Evolutionary conservation across 2,329 filamentous ascomycete species (phyloP).

Genomic region (Chaetoscypha palmicola): DNA sequence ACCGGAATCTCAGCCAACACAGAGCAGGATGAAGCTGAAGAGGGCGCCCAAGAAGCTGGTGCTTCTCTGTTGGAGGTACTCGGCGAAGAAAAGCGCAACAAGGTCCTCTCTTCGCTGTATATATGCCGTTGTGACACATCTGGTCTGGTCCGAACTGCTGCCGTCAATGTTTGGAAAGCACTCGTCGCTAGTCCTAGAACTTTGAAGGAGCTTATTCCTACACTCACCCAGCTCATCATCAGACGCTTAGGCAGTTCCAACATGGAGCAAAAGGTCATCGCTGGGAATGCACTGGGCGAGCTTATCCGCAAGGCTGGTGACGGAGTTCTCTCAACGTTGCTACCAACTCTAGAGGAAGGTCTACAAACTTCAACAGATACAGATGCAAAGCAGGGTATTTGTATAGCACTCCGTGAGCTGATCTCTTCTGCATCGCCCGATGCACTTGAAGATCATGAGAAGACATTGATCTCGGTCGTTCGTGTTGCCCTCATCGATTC

Average conservation of each 20-base stretch:
- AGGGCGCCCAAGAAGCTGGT: conserved; percentile 74
- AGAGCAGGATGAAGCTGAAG: conserved; percentile 68
- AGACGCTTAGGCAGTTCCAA: conserved; percentile 89
- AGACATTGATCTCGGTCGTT: conserved; percentile 89
- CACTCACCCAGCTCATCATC: conserved; percentile 90
- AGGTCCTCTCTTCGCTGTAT: conserved; percentile 92
- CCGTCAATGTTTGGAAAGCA: conserved; percentile 93
- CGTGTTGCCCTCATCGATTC: conserved; percentile 86
- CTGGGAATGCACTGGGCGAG: conserved; percentile 92
- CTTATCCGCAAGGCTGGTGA: conserved; percentile 96
- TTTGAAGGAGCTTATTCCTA: conserved; percentile 91
- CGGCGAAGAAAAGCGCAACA: conserved; percentile 93
- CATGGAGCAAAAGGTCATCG: conserved; percentile 98
- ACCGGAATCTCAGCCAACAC: conserved; percentile 75
- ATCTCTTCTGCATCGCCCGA: conserved; percentile 85
- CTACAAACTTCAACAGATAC: conserved; percentile 81
- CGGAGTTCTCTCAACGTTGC: conserved; percentile 75
- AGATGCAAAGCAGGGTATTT: conserved; percentile 94
- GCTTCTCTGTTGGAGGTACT: conserved; percentile 90
- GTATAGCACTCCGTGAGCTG: conserved; percentile 88
- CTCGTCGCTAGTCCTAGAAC: conserved; percentile 86
- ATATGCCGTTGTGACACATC: conserved; percentile 97
- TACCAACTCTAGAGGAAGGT: conserved; percentile 89
- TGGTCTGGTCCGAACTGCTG: conserved; percentile 79
- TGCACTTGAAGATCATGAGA: conserved; percentile 87